Percentiles rank a stretch among this genome's conserved stretches.
Conservation (phyloP, 371 early-diverging fungal genomes). For the Mortierella sp. region DNA sequence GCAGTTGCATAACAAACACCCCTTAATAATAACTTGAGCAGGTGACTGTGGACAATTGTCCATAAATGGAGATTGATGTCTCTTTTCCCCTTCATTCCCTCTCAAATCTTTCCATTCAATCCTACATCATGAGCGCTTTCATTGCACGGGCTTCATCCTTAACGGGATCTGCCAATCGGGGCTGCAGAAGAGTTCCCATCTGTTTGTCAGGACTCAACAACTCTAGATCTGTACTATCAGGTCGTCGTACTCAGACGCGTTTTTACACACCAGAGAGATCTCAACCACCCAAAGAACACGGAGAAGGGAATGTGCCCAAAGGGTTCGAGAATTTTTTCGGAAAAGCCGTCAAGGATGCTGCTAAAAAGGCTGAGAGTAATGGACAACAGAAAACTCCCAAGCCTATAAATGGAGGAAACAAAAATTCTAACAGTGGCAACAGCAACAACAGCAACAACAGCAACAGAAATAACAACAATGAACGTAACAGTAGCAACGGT, state of each 20-base stretch:
- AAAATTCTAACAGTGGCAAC: slow-evolving; percentile 6
- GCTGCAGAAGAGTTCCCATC: slow-evolving; percentile 10
- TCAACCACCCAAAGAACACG: slow-evolving; percentile 28
- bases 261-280: slow-evolving; percentile 32
- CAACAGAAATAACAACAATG: slow-evolving; percentile 10
- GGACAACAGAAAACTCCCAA: slow-evolving; percentile 29
- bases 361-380: slow-evolving; percentile 41
- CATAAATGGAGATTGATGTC: slow-evolving; percentile 3
- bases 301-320: slow-evolving; percentile 49
- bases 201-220: slow-evolving; percentile 13
- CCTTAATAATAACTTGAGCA: too few species aligned
- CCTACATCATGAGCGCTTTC: slow-evolving; percentile 43
- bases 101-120: neutral
- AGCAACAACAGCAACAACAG: slow-evolving; percentile 3
- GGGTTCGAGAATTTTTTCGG: slow-evolving; percentile 61
- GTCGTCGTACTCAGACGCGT: slow-evolving; percentile 29
- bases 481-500: neutral
- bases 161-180: slow-evolving; percentile 12
- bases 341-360: slow-evolving; percentile 40
- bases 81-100: neutral
- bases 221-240: slow-evolving; percentile 19
- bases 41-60: too few species aligned
- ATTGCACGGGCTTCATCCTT: slow-evolving; percentile 35
- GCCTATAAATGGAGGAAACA: slow-evolving; percentile 22
- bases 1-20: too few species aligned